Conservation (phyloP, 306 rosid species). For the Leucaena leucocephala region DNA sequence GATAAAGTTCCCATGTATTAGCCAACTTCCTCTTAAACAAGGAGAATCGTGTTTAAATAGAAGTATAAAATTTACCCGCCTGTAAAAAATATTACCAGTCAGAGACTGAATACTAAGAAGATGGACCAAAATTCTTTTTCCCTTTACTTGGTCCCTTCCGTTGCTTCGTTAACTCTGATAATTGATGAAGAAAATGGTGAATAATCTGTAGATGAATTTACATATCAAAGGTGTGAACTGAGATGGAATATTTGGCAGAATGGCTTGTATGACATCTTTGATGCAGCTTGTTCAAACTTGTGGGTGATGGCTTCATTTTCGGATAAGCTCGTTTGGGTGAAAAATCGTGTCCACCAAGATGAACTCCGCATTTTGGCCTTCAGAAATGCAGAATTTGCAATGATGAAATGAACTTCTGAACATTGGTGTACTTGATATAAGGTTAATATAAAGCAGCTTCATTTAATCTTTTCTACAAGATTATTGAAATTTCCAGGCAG, state of each 20-base stretch:
- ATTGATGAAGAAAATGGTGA: conserved; percentile 3
- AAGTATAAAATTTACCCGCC: background rate
- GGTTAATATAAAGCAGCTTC: background rate
- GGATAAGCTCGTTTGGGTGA: conserved; percentile 63
- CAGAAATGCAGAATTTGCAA: conserved; percentile 36
- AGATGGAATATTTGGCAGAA: conserved; percentile 87
- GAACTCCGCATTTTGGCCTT: conserved; percentile 90
- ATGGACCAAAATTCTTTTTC: background rate
- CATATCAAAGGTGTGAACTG: conserved; percentile 60
- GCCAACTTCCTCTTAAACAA: background rate
- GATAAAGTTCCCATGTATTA: background rate
- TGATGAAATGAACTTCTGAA: background rate
- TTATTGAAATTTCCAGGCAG: background rate
- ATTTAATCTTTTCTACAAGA: background rate
- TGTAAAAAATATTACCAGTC: background rate
- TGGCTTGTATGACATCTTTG: conserved; percentile 63
- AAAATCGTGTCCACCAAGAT: conserved; percentile 84
- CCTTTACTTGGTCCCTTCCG: background rate
- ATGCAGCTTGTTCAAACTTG: conserved; percentile 75
- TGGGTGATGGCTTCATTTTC: conserved; percentile 60
- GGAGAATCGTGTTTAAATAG: background rate
- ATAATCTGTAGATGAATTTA: conserved; percentile 29
- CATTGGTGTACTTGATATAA: background rate
- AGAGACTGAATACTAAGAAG: background rate
- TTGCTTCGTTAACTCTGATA: background rate